phyloP scores from a whole-genome alignment of 2,329 filamentous ascomycete species.

The Parastagonospora nodorum region DNA sequence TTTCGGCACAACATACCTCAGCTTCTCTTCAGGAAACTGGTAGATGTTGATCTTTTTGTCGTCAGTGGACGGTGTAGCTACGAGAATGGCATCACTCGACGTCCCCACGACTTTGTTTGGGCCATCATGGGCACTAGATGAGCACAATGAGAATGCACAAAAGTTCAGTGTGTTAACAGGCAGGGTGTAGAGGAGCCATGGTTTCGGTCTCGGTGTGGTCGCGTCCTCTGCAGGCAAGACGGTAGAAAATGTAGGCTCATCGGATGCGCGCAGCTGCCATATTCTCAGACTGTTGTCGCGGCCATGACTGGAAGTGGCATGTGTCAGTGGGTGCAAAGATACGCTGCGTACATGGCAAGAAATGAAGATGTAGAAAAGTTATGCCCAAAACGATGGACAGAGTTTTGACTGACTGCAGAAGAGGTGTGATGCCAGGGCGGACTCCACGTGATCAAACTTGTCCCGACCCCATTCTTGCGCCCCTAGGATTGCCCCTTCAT shows the following conservation, averaged over 20 bases:
- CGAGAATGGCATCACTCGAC: constrained; percentile 54
- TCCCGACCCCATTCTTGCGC: constrained; percentile 73
- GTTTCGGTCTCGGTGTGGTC: constrained; percentile 60
- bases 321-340: constrained; percentile 2
- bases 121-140: neutral
- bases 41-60: constrained; percentile 76
- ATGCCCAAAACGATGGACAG: too few species aligned
- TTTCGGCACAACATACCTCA: constrained; percentile 65
- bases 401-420: too few species aligned
- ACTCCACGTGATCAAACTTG: constrained; percentile 84
- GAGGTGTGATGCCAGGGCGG: neutral
- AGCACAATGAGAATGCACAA: constrained; percentile 76
- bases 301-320: constrained; percentile 69
- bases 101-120: neutral
- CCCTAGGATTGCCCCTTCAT: constrained; percentile 76
- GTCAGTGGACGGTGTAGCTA: constrained; percentile 72
- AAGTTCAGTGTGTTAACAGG: constrained; percentile 95
- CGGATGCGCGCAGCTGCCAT: constrained; percentile 71
- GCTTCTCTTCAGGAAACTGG: constrained; percentile 73
- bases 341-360: too few species aligned
- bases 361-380: too few species aligned
- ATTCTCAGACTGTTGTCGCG: constrained; percentile 85
- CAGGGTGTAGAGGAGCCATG: constrained; percentile 84
- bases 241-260: constrained; percentile 69
- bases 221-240: constrained; percentile 70